phyloP scores from a whole-genome alignment of 75 land plant species.

The Sequoia sempervirens region DNA sequence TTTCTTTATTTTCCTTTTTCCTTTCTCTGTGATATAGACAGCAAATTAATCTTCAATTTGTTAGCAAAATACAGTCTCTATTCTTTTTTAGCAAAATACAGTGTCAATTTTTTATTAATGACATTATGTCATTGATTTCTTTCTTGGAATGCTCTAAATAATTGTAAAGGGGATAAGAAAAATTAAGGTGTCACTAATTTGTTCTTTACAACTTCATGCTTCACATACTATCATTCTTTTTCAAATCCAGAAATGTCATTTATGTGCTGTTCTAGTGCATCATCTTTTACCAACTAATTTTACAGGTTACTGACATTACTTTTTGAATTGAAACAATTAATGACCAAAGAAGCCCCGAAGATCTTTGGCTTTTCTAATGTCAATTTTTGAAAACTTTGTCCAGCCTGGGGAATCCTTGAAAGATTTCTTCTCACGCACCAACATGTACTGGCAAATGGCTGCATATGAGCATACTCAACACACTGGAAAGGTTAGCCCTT shows the following conservation, averaged over 20 bases:
- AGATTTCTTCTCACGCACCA: constrained; percentile 91
- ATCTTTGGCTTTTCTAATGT: not conserved
- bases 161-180: too few relatives aligned
- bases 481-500: constrained; percentile 83
- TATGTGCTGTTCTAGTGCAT: not conserved
- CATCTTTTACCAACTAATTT: not conserved
- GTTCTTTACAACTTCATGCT: not conserved
- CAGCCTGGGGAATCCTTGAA: constrained; percentile 94
- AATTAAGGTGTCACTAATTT: not conserved
- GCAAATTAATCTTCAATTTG: too few relatives aligned
- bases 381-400: not conserved
- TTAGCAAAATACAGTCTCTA: too few relatives aligned
- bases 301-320: not conserved
- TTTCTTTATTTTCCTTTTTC: too few relatives aligned
- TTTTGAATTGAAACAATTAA: not conserved
- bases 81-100: too few relatives aligned
- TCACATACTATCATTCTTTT: not conserved
- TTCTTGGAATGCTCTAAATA: too few relatives aligned
- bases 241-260: not conserved
- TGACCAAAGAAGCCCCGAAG: not conserved
- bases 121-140: too few relatives aligned
- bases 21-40: too few relatives aligned
- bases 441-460: constrained; percentile 97
- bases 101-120: too few relatives aligned
- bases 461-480: constrained; percentile 99